Base-by-base conservation (phyloP, 208 protist species). In the Crithidia brevicula region DNA sequence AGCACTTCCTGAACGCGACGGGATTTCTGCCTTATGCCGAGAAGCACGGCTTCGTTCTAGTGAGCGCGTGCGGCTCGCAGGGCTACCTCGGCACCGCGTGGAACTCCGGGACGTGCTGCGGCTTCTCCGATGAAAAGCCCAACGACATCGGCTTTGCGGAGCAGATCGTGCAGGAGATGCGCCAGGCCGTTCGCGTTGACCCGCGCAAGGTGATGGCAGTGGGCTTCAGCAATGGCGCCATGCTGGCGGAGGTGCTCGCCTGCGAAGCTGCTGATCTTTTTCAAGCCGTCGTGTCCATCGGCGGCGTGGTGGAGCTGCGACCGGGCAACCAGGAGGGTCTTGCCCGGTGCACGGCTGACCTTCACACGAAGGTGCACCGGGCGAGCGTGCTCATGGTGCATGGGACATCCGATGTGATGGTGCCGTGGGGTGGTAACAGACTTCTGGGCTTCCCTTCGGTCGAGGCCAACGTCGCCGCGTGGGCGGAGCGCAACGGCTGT, bases 161-260 rank as follows among this genome's bases (percentile, higher is more conserved):
- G 28, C 36, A 60, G 16, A 59, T 90, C 13, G 70, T 92, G n/a
- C 16, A 62, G 4, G 53, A 67, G 4, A 52, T 83, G 38, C 49
- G 46, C 18, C 30, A 60, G n/a, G 31, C 27, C 7, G 0, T 81
- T 8, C 85, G 81, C 61, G 62, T 92, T 18, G 69, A 93, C 58
- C 18, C 38, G 8, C 47, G 34, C 11, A 85, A 81, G 54, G 67
- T 88, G 11, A 81, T 86, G 69, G 78, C 86, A 6, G 79, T 83
- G 7, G 89, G 89, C 18, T 92, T 92, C 74, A 94, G 89, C 76
- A 94, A 94, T 56, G 89, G 89, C 5, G 89, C 83, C 13, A 94
- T 94, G 85, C 66, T 92, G 38, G 43, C 79, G 20, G 74, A 94
- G 68, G 82, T 87, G 58, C 70, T 94, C 11, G 85, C 67, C 10